Percentiles rank a stretch among this genome's conserved stretches.
phyloP scores from a whole-genome alignment of 805 yeast species.

The Kodamaea leandrae region DNA sequence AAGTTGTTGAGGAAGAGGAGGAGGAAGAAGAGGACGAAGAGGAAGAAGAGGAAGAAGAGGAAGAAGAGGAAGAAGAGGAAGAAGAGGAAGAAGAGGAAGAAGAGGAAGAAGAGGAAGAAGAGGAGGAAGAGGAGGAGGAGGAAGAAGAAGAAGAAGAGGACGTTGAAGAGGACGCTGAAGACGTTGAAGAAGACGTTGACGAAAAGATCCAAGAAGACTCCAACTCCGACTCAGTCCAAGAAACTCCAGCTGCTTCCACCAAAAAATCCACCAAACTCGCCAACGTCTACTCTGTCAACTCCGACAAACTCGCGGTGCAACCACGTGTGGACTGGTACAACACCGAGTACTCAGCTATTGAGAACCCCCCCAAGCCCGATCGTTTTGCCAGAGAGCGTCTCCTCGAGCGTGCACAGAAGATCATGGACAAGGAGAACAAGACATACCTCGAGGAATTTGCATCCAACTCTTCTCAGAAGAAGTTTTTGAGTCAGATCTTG shows the following conservation, averaged over 20 bases:
- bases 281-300: constrained; percentile 48
- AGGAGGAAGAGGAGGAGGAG: constrained; percentile 12
- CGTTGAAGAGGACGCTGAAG: constrained; percentile 12
- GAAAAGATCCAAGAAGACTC: not conserved
- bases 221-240: constrained; percentile 9
- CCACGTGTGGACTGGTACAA: constrained; percentile 77
- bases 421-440: constrained; percentile 69
- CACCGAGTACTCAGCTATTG: constrained; percentile 20
- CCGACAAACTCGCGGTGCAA: constrained; percentile 57
- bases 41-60: constrained; percentile 35
- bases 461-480: constrained; percentile 73
- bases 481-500: constrained; percentile 84
- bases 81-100: constrained; percentile 22
- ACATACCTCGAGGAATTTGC: constrained; percentile 70
- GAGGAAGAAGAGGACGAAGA: constrained; percentile 15
- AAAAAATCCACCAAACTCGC: constrained; percentile 28
- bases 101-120: constrained; percentile 19
- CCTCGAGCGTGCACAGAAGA: constrained; percentile 60
- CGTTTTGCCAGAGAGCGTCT: constrained; percentile 60
- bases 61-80: constrained; percentile 30
- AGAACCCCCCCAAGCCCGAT: constrained; percentile 37
- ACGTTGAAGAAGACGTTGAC: not conserved
- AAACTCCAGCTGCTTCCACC: constrained; percentile 8
- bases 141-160: constrained; percentile 13
- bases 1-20: constrained; percentile 25